Conservation (phyloP, 768 basidiomycete species). For the Hirschioporus abietinus region DNA sequence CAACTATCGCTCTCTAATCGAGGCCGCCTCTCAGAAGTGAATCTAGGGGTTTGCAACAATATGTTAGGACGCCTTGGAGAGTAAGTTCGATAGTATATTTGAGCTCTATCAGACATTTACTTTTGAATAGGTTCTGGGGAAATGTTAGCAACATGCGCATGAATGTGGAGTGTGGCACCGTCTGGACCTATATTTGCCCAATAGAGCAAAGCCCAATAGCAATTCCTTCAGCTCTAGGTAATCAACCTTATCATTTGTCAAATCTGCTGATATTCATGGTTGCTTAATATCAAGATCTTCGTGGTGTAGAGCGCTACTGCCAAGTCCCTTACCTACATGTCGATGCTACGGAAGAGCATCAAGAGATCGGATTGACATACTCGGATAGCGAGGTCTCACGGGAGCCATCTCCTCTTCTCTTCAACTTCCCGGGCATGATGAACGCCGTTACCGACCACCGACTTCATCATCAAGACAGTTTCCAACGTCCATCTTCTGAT, state of each 20-base stretch:
- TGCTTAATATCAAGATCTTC: neutral
- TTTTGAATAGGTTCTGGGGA: neutral
- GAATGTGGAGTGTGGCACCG: neutral
- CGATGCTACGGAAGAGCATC: neutral
- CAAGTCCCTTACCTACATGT: neutral
- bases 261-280: neutral
- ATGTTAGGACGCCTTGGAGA: neutral
- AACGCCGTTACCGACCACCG: neutral
- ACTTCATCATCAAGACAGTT: neutral
- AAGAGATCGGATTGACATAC: constrained; percentile 1
- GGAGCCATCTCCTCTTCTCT: constrained; percentile 3
- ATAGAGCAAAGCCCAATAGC: neutral
- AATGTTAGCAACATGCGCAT: constrained; percentile 2
- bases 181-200: constrained; percentile 1
- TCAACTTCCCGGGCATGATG: constrained; percentile 1
- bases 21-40: neutral
- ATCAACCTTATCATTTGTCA: neutral
- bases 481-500: constrained; percentile 1
- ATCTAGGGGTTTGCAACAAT: neutral
- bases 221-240: neutral
- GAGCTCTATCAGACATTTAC: neutral
- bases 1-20: neutral
- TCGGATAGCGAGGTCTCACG: constrained; percentile 3
- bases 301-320: neutral
- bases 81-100: neutral